Conservation (phyloP, 2,329 filamentous ascomycete species). For the Bisporella sp. region DNA sequence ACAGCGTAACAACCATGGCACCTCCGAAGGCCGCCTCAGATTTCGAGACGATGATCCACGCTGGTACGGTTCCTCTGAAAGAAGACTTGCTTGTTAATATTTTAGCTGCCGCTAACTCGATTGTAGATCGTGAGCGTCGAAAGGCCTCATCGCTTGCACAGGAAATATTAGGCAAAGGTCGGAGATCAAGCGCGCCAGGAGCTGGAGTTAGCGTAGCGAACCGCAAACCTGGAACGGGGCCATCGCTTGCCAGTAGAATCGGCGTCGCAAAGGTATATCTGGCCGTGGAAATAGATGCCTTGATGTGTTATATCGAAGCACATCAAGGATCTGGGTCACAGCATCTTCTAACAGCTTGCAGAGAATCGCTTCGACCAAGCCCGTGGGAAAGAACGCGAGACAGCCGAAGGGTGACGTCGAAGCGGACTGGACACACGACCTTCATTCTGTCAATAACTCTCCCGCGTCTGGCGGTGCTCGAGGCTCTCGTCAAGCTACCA, state of each 20-base stretch:
- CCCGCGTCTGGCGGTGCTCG: constrained; percentile 34
- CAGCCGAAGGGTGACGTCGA: constrained; percentile 49
- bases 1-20: constrained; percentile 17
- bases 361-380: constrained; percentile 12
- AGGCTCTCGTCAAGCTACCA: constrained; percentile 26
- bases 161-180: constrained; percentile 58
- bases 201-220: constrained; percentile 30
- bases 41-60: constrained; percentile 26
- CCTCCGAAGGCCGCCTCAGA: constrained; percentile 23
- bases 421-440: constrained; percentile 65
- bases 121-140: constrained; percentile 53
- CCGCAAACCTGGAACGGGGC: constrained; percentile 38
- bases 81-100: neutral
- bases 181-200: constrained; percentile 50
- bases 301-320: too few species aligned
- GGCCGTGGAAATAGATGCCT: too few species aligned
- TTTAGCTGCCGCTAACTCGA: constrained; percentile 7
- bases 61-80: constrained; percentile 16
- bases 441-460: constrained; percentile 45
- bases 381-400: constrained; percentile 9
- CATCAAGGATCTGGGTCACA: neutral
- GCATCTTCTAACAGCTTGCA: constrained; percentile 10
- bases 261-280: constrained; percentile 61
- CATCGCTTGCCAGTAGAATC: constrained; percentile 63
- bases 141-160: constrained; percentile 66